phyloP scores from a whole-genome alignment of 108 stramenopile species.

The Nitzschia inconspicua region DNA sequence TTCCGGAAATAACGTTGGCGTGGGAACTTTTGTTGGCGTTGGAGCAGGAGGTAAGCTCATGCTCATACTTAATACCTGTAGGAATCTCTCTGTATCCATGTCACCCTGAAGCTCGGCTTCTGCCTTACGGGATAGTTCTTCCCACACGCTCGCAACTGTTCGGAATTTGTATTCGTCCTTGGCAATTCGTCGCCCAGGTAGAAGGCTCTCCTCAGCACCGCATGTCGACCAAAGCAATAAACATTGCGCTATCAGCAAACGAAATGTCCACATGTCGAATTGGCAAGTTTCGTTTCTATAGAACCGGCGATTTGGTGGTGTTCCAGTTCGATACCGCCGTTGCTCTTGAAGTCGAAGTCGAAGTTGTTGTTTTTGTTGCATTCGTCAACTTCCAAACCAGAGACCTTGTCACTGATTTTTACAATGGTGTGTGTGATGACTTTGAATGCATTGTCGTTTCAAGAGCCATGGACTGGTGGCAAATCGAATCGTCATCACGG shows the following conservation, averaged over 20 bases:
- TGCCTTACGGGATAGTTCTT: background rate
- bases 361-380: no score
- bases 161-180: background rate
- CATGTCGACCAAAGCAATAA: background rate
- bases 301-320: no score
- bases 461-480: no score
- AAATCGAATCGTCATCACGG: no score
- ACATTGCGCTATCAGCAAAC: background rate
- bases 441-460: no score
- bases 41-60: constrained; percentile 3
- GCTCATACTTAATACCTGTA: constrained; percentile 19
- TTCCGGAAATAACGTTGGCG: background rate
- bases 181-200: background rate
- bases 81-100: background rate
- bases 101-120: background rate
- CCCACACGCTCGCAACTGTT: constrained; percentile 11
- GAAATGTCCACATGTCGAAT: background rate
- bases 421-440: no score
- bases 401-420: no score
- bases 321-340: no score
- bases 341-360: no score
- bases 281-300: no score
- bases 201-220: background rate
- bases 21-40: background rate
- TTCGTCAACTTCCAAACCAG: no score